Evolutionary conservation across 2,329 filamentous ascomycete genomes (phyloP).

Genomic region (Arthrobotrys entomopaga): DNA sequence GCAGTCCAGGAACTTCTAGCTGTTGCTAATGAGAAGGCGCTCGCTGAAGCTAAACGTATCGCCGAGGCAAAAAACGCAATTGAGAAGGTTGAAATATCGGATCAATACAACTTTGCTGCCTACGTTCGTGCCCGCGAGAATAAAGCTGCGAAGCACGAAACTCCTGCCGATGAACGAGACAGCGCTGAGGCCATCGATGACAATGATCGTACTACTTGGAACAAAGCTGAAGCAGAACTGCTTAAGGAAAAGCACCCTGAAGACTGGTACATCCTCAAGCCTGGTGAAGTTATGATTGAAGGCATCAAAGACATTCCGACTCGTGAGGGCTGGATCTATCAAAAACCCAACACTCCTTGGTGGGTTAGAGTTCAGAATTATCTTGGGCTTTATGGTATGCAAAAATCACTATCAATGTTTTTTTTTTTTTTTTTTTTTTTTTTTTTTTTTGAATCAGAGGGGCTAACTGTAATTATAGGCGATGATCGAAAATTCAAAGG

Average conservation of each 20-base stretch:
- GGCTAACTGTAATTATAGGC: slow-evolving; percentile 7
- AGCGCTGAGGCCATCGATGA: slow-evolving; percentile 33
- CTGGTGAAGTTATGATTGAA: slow-evolving; percentile 29
- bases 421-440: too few relatives aligned
- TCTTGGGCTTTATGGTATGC: slow-evolving; percentile 36
- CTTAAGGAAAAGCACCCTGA: slow-evolving; percentile 37
- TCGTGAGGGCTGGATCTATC: slow-evolving; percentile 43
- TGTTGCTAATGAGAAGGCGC: slow-evolving; percentile 6
- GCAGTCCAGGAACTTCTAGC: slow-evolving; percentile 21
- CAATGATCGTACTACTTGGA: slow-evolving; percentile 43
- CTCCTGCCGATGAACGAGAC: slow-evolving; percentile 28
- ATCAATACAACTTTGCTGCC: slow-evolving; percentile 43
- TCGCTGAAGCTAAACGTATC: neutral
- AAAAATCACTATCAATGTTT: neutral
- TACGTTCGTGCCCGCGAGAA: slow-evolving; percentile 30
- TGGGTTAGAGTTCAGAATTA: slow-evolving; percentile 34
- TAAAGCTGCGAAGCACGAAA: slow-evolving; percentile 28
- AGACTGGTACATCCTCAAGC: slow-evolving; percentile 30
- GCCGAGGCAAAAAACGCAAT: neutral
- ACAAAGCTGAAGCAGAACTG: slow-evolving; percentile 24
- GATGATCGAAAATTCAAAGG: slow-evolving; percentile 31
- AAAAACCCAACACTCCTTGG: slow-evolving; percentile 36
- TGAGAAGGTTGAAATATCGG: slow-evolving; percentile 6
- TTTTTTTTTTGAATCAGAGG: neutral
- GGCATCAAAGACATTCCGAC: slow-evolving; percentile 32